A percentile compares a stretch with the other conserved stretches of the same genome.
These are phyloP conservation scores for Ricinus communis DNA, from an alignment of 345 rosid species.

Conservation along the genomic window DNA sequence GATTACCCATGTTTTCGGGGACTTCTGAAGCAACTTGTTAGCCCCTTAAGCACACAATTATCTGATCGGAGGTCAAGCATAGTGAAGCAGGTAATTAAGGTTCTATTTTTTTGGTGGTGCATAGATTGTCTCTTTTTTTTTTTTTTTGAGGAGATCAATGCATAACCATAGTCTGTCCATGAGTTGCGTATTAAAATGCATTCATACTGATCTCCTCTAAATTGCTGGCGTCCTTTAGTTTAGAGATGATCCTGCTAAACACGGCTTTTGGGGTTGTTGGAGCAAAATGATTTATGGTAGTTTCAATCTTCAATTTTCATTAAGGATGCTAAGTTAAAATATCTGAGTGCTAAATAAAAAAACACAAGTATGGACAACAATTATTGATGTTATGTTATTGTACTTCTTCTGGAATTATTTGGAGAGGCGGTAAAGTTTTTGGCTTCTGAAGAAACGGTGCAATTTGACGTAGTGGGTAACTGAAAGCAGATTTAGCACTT, in stretches of 20 bases:
- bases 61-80: constrained; percentile 94
- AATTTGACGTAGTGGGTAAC: no score
- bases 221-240: neutral
- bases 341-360: neutral
- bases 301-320: neutral
- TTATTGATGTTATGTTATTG: neutral
- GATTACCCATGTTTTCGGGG: constrained; percentile 85
- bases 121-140: neutral
- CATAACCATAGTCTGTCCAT: neutral
- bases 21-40: constrained; percentile 88
- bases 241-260: neutral
- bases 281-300: neutral
- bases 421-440: neutral
- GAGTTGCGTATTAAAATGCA: neutral
- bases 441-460: neutral
- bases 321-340: neutral
- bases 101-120: neutral
- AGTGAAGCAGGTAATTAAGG: constrained; percentile 77
- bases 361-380: neutral
- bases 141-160: neutral
- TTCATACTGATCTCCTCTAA: neutral
- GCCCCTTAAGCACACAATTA: constrained; percentile 79
- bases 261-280: no score
- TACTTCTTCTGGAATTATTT: neutral
- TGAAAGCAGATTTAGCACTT: no score